A percentile compares a stretch with the other conserved stretches of the same genome.
These are phyloP conservation scores for Nakaseomyces nivariensis DNA, from an alignment of 1,139 yeast genomes.

Conservation along the genomic window DNA sequence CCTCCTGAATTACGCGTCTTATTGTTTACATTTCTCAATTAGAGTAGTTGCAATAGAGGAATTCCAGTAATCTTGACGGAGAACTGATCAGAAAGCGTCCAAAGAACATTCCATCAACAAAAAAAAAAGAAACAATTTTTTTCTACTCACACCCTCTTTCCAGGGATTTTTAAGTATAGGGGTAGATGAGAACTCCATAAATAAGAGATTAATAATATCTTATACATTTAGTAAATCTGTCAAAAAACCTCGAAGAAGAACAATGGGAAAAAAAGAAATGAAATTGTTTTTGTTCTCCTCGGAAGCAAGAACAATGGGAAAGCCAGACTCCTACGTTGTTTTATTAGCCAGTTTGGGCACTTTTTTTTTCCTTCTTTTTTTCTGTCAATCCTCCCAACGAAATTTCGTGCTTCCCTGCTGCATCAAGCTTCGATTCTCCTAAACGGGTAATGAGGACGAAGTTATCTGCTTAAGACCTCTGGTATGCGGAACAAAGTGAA, in stretches of 20 bases:
- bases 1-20: background rate
- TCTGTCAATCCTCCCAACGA: background rate
- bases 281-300: too few relatives aligned
- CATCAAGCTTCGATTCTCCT: background rate
- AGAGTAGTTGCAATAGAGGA: background rate
- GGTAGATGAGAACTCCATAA: too few relatives aligned
- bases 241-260: background rate
- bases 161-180: too few relatives aligned
- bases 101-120: background rate
- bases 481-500: too few relatives aligned
- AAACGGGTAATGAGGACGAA: background rate
- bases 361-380: background rate
- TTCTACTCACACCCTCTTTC: too few relatives aligned
- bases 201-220: background rate
- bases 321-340: background rate
- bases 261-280: background rate
- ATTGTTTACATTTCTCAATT: background rate
- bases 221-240: background rate
- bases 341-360: background rate
- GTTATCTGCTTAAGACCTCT: too few relatives aligned
- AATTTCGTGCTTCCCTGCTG: background rate
- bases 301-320: too few relatives aligned
- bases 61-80: background rate
- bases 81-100: background rate
- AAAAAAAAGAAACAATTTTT: background rate